Conservation (phyloP, 176 grass and related monocot genomes). For the Triticum turgidum region DNA sequence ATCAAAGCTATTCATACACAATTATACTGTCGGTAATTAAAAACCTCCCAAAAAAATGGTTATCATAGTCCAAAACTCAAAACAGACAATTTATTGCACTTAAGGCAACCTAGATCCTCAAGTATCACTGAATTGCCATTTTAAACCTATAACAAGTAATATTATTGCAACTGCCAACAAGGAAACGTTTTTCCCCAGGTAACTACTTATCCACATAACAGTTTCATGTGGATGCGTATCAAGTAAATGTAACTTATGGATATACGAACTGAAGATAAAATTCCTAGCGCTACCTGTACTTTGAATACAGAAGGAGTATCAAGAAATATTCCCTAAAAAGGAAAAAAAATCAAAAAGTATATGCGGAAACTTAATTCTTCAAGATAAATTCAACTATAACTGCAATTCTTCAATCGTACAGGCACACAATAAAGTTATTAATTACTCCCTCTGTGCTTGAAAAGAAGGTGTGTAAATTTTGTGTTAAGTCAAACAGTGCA, state of each 20-base stretch:
- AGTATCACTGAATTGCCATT: conserved; percentile 5
- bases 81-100: not conserved
- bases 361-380: not conserved
- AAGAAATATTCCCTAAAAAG: not conserved
- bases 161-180: not conserved
- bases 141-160: not conserved
- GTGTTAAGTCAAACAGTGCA: not conserved
- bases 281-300: not conserved
- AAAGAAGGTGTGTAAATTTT: not conserved
- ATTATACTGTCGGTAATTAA: not conserved
- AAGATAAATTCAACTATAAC: conserved; percentile 16
- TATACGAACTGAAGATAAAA: not conserved
- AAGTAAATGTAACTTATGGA: conserved; percentile 1
- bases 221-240: not conserved
- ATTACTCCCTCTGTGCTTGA: not conserved
- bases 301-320: conserved; percentile 7
- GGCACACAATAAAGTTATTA: not conserved
- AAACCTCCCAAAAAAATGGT: not conserved
- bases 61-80: not conserved
- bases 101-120: not conserved
- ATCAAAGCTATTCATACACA: not conserved
- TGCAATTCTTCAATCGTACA: conserved; percentile 16
- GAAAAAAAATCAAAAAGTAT: not conserved
- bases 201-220: not conserved
- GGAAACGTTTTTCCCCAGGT: not conserved